Conservation (phyloP, 495 filamentous ascomycete genomes). For the Lepidopterella palustris region DNA sequence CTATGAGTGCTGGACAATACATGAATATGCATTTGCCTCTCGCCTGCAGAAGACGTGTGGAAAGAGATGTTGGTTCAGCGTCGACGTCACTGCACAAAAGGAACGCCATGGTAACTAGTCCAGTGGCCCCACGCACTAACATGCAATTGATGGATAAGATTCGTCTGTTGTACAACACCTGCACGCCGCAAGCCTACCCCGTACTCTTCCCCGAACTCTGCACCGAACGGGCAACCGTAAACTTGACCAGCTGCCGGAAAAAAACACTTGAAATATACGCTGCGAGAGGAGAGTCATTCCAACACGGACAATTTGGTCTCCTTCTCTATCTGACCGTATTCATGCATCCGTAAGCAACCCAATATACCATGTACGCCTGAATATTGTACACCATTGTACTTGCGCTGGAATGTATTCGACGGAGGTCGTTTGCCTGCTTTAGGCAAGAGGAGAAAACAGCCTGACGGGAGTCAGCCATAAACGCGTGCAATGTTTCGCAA, state of each 20-base stretch:
- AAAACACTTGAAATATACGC: too few species aligned
- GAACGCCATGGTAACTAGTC: background rate
- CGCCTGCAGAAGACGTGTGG: too few species aligned
- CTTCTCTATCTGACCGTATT: background rate
- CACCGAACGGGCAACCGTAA: too few species aligned
- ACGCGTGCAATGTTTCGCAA: background rate
- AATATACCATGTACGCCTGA: constrained; percentile 10
- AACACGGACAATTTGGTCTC: background rate
- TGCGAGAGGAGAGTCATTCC: constrained; percentile 10
- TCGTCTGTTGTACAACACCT: constrained; percentile 8
- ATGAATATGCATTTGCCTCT: too few species aligned
- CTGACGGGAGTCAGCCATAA: constrained; percentile 14
- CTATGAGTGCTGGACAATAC: too few species aligned
- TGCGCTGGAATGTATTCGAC: background rate
- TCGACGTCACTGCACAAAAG: background rate
- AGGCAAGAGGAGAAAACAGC: constrained; percentile 40
- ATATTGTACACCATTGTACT: constrained; percentile 10
- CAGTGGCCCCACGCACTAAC: background rate
- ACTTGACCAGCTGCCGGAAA: too few species aligned
- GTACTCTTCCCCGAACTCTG: too few species aligned
- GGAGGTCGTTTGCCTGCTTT: constrained; percentile 1
- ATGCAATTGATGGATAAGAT: background rate
- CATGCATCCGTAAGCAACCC: constrained; percentile 4
- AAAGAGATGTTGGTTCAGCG: background rate
- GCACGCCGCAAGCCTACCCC: too few species aligned